A percentile compares a stretch with the other conserved stretches of the same genome.
Evolutionary conservation across 345 rosid species (phyloP).

Genomic region (Viola odorata): DNA sequence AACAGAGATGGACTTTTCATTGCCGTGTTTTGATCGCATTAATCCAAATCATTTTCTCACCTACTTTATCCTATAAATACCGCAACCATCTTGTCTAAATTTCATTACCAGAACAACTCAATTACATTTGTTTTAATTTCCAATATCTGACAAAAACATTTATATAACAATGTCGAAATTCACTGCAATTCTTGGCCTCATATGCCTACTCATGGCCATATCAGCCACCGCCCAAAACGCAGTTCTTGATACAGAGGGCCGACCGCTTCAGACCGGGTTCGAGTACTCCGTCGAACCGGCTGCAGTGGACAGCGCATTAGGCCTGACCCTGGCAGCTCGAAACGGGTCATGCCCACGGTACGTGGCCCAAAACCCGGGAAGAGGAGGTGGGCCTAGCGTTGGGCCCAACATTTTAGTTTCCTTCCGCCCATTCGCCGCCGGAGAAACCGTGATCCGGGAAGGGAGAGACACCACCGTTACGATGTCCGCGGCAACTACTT

Average conservation of each 20-base stretch:
- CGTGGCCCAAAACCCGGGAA: neutral
- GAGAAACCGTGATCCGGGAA: neutral
- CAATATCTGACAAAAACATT: too few relatives aligned
- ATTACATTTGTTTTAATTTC: too few relatives aligned
- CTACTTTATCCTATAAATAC: too few relatives aligned
- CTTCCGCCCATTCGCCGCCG: neutral
- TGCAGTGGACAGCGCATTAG: neutral
- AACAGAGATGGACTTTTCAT: too few relatives aligned
- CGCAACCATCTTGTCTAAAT: too few relatives aligned
- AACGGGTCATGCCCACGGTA: neutral
- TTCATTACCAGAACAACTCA: too few relatives aligned
- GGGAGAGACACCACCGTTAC: neutral
- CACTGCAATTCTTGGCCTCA: neutral
- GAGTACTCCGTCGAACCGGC: neutral
- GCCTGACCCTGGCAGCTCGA: neutral
- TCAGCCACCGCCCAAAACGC: neutral
- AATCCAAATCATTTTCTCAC: too few relatives aligned
- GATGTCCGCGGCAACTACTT: neutral
- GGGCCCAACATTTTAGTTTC: neutral
- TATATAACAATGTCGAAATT: neutral
- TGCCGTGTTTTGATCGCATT: too few relatives aligned
- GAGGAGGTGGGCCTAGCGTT: neutral
- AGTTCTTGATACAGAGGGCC: neutral
- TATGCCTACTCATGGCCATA: neutral
- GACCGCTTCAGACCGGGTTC: neutral